Evolutionary conservation across 805 yeast species (phyloP).

Genomic region (Candida boleticola): DNA sequence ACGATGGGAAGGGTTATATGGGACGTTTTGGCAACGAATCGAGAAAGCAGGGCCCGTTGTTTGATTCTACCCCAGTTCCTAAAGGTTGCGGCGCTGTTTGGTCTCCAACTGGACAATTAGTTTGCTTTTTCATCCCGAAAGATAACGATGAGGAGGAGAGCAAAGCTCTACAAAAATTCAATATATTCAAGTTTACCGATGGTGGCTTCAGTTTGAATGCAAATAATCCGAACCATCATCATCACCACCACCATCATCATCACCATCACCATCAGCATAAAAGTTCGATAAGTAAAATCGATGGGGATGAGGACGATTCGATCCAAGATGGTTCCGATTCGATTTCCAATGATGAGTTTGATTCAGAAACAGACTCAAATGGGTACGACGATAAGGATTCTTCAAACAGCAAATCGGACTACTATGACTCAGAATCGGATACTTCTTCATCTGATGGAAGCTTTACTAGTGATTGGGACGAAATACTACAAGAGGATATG

Average conservation of each 20-base stretch:
- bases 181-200: conserved; percentile 41
- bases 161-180: conserved; percentile 48
- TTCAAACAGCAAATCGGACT: not conserved
- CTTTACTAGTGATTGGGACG: conserved; percentile 68
- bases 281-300: not conserved
- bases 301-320: conserved; percentile 7
- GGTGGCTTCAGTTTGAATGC: conserved; percentile 47
- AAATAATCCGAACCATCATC: conserved; percentile 12
- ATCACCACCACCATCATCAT: conserved; percentile 12
- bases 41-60: conserved; percentile 19
- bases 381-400: conserved; percentile 11
- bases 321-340: conserved; percentile 5
- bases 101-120: conserved; percentile 74
- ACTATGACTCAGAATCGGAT: conserved; percentile 8
- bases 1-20: not conserved
- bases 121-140: conserved; percentile 76
- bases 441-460: conserved; percentile 51
- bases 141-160: conserved; percentile 25
- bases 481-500: conserved; percentile 56
- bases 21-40: not conserved
- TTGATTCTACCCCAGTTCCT: conserved; percentile 87
- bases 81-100: conserved; percentile 92
- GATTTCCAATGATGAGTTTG: conserved; percentile 8
- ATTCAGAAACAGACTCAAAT: conserved; percentile 21
- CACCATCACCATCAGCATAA: conserved; percentile 4